Evolutionary conservation across 257 asterid species (phyloP).

Genomic region (Leptodermis oblonga): DNA sequence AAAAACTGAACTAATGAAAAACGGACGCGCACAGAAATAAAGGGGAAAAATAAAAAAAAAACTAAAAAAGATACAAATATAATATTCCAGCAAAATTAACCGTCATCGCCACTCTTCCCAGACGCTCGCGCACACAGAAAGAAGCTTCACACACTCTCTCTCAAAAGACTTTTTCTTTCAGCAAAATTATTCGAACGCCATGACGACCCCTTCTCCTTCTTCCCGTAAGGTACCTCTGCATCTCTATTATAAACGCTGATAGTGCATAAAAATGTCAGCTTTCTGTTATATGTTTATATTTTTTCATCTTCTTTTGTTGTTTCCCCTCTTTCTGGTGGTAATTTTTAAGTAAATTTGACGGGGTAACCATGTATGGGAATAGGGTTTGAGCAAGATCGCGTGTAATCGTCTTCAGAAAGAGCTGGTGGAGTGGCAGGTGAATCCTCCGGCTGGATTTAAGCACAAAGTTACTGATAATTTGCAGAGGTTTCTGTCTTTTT

Average conservation of each 20-base stretch:
- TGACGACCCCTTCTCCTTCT: conserved; percentile 37
- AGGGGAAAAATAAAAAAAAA: not conserved
- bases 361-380: not conserved
- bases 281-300: no score
- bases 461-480: conserved; percentile 90
- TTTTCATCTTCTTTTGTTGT: not conserved
- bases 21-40: no score
- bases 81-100: not conserved
- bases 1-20: no score
- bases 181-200: conserved; percentile 17
- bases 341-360: not conserved
- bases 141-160: conserved; percentile 2
- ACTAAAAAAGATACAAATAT: not conserved
- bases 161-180: conserved; percentile 7
- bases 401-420: conserved; percentile 95
- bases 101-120: not conserved
- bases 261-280: not conserved
- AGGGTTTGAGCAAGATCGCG: conserved; percentile 98
- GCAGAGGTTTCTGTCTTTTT: conserved; percentile 49
- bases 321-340: not conserved
- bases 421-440: conserved; percentile 93
- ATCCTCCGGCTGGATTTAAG: conserved; percentile 88
- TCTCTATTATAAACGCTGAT: not conserved
- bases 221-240: conserved; percentile 29
- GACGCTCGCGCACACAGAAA: not conserved